These are phyloP conservation scores for Ambrosia hybrid DNA, from an alignment of 140 eudicot species.

Conservation along the genomic window DNA sequence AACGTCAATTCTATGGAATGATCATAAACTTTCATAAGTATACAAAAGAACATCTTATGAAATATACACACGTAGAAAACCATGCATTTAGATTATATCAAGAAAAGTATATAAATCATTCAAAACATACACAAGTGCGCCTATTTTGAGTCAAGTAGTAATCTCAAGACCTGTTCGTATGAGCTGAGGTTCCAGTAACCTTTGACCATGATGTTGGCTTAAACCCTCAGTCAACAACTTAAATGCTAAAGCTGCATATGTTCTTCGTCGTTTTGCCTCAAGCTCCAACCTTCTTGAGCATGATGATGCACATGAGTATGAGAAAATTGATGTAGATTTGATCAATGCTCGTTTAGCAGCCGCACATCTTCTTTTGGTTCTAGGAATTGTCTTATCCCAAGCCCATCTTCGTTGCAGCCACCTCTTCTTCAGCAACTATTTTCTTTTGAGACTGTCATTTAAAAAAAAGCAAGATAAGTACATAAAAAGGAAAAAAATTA, in stretches of 20 bases:
- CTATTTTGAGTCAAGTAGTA: neutral
- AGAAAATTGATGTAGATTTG: constrained; percentile 53
- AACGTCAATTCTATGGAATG: too few relatives aligned
- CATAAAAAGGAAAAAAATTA: neutral
- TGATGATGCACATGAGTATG: constrained; percentile 37
- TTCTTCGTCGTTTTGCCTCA: constrained; percentile 69
- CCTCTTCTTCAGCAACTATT: constrained; percentile 87
- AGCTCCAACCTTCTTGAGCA: constrained; percentile 56
- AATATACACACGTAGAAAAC: constrained; percentile 20
- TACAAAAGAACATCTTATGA: constrained; percentile 10
- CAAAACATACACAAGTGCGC: neutral
- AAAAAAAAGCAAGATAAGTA: neutral
- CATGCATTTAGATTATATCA: constrained; percentile 13
- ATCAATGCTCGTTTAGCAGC: constrained; percentile 69
- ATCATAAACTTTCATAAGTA: too few relatives aligned
- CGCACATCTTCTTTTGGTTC: constrained; percentile 62
- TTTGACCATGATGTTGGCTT: constrained; percentile 75
- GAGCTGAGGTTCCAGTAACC: constrained; percentile 37
- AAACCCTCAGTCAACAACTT: constrained; percentile 61
- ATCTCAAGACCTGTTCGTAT: constrained; percentile 32
- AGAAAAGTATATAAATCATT: neutral
- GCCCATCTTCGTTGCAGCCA: constrained; percentile 54
- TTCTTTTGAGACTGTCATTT: constrained; percentile 64
- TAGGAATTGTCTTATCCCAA: constrained; percentile 72
- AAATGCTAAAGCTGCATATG: constrained; percentile 66